Base-by-base conservation (phyloP, 208 protist genomes). In the Trichomonas tenax region DNA sequence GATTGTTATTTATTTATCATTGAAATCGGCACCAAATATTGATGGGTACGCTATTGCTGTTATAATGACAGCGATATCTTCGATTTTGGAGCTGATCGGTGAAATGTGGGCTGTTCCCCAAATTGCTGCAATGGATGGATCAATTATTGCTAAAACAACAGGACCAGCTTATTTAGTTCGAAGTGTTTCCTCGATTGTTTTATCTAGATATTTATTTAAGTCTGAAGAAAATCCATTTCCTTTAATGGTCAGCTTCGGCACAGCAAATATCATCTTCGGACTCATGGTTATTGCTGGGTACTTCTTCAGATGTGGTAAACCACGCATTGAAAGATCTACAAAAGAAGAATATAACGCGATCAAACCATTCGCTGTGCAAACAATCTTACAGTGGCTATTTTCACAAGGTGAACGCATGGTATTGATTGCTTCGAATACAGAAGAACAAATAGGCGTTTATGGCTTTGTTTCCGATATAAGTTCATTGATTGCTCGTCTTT, bases 101-200 rank as follows among this genome's bases (percentile, higher is more conserved):
- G 86, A 93, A 93, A 51, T 93, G 40, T 93, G 86, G 86, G 40
- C 44, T 41, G 86, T 93, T 48, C 86, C 86, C 26, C 86, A 93
- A 93, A 15, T 93, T 17, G 40, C 86, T 8, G 40, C n/a, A 51
- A 17, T 93, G 14, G 14, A 93, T 10, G n/a, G n/a, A 0, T 21
- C 15, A 51, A 34, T 31, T 15, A 38, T 31, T 38, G 23, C 86
- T 34, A 48, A 41, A 58, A 26, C 31, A 6, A 51, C 86, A 15
- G 86, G 40, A 17, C 23, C 34, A 38, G 21, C n/a, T 48, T 93
- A 38, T 51, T 40, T 93, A 51, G 0, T 51, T 34, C 26, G 36
- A 48, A 93, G 86, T 51, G 0, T 93, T 8, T 34, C n/a, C 14
- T 34, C 86, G 21, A 44, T 93, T 93, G 8, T 93, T 38, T 44